Percentiles rank a stretch among this genome's conserved stretches.
phyloP scores from a whole-genome alignment of 345 rosid genomes.

The Salix viminalis region DNA sequence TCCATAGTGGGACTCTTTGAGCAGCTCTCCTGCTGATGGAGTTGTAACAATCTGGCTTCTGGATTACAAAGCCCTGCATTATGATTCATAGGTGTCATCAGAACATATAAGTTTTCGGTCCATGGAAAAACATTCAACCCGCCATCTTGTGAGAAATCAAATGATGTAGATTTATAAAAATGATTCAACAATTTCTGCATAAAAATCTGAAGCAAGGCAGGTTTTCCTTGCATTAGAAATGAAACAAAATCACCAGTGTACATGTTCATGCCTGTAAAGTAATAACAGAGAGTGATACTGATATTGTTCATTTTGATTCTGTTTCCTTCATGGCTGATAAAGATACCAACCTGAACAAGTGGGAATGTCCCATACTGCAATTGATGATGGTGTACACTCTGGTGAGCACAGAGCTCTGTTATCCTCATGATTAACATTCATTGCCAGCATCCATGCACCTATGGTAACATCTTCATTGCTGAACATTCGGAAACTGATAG shows the following conservation, averaged over 20 bases:
- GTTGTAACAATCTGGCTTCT: slow-evolving; percentile 65
- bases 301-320: background rate
- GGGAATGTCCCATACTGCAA: slow-evolving; percentile 94
- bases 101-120: background rate
- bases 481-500: slow-evolving; percentile 85
- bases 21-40: slow-evolving; percentile 73
- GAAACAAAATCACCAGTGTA: background rate
- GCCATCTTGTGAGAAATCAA: background rate
- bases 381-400: slow-evolving; percentile 60
- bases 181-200: background rate
- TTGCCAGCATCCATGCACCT: slow-evolving; percentile 97
- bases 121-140: background rate
- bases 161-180: background rate
- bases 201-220: background rate
- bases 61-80: slow-evolving; percentile 75
- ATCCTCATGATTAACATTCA: slow-evolving; percentile 90
- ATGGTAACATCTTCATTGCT: slow-evolving; percentile 95
- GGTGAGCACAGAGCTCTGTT: slow-evolving; percentile 56
- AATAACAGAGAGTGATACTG: background rate
- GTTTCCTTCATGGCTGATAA: background rate
- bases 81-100: background rate
- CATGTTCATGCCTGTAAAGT: background rate
- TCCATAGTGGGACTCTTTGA: slow-evolving; percentile 71
- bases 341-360: slow-evolving; percentile 77
- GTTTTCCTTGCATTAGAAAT: background rate